Base-by-base conservation (phyloP, 164 flowering plant genomes). In the Tetracentron sinense region DNA sequence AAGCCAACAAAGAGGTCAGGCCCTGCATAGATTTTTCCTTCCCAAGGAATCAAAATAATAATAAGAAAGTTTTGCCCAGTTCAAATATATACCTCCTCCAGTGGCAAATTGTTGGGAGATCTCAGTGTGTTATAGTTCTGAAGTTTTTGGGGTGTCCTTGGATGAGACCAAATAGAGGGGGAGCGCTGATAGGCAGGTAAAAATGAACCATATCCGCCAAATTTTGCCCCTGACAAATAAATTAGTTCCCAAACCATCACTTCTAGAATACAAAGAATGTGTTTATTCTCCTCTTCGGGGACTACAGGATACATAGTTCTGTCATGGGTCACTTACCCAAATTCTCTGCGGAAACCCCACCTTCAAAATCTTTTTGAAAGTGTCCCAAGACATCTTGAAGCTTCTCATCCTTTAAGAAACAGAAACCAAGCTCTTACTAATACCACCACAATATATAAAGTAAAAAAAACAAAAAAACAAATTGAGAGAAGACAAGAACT, bases 181-280 rank as follows among this genome's bases (percentile, higher is more conserved):
- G 83, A 82, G 6, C 86, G 80, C 67, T 81, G 79, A 64, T 82
- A 70, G 11, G 81, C 54, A 23, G 96, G 91, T 66, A 92, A 76
- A 76, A 92, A 92, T 20, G 98, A 81, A 47, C 98, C 98, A 81
- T 92, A 88, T 1, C 79, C 88, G 68, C 93, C 92, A 78, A 58
- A 88, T 72, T 80, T 88, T 74, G 95, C 72, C 63, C 98, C 98
- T 92, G 79, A 7, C 44, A 68, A 66, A 51, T 28, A 54, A 73
- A 52, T 35, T n/a, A 56, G 25, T 21, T 28, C 42, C 21, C 25
- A 54, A 22, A 65, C n/a, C 42, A 70, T 70, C 27, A 73, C 26
- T 57, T 48, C 8, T 14, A 21, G 25, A 8, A 38, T n/a, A 51
- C 23, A 52, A 60, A 64, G 21, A 56, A 49, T 46, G 11, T 35